Percentiles rank a stretch among this genome's conserved stretches.
Conservation (phyloP, 768 basidiomycete species). For the Coprinellus micaceus region DNA sequence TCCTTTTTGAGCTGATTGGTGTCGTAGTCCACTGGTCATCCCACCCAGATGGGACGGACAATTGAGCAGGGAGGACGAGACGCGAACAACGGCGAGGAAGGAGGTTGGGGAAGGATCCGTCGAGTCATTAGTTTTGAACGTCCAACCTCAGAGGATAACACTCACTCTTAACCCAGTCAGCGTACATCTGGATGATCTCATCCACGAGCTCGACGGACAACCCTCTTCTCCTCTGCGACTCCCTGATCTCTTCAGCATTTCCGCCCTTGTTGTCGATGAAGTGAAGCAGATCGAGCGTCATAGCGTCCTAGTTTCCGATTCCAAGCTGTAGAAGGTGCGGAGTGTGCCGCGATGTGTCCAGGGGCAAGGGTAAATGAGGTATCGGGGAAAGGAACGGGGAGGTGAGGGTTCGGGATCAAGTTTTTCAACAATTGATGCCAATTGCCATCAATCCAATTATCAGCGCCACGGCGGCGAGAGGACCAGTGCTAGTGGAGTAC, state of each 20-base stretch:
- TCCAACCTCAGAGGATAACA: conserved; percentile 16
- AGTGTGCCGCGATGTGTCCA: not conserved
- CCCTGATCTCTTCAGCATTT: conserved; percentile 83
- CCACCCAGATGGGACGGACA: conserved; percentile 1
- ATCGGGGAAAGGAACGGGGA: too few species aligned
- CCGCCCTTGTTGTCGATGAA: conserved; percentile 91
- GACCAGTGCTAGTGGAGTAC: too few species aligned
- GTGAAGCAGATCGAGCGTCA: conserved; percentile 79
- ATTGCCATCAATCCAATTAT: too few species aligned
- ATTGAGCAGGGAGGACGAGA: too few species aligned
- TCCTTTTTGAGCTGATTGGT: conserved; percentile 73
- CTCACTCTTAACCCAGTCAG: conserved; percentile 92
- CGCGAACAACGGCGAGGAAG: too few species aligned
- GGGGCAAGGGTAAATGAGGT: not conserved
- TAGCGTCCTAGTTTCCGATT: conserved; percentile 23
- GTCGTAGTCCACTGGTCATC: conserved; percentile 81
- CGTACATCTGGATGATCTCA: conserved; percentile 88
- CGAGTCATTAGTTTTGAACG: not conserved
- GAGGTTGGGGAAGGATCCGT: not conserved
- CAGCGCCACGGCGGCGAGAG: too few species aligned
- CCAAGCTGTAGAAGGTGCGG: not conserved
- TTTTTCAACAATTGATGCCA: too few species aligned
- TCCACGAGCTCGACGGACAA: conserved; percentile 90
- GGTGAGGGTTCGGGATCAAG: too few species aligned
- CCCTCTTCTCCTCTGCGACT: conserved; percentile 89